These are phyloP conservation scores for Penicillium sp. DNA, from an alignment of 2,329 filamentous ascomycete species.

Conservation along the genomic window DNA sequence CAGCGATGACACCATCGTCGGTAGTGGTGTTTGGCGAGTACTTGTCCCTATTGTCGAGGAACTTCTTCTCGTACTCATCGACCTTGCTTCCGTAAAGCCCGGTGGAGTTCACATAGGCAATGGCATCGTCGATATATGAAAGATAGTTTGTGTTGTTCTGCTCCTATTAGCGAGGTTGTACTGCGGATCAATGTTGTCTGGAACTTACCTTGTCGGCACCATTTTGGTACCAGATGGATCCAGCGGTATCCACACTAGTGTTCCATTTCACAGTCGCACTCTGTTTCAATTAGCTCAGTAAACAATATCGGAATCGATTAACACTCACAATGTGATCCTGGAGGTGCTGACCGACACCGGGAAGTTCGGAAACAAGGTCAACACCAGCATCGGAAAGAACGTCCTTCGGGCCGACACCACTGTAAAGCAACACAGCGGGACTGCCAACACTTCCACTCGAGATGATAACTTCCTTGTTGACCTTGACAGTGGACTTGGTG, in stretches of 20 bases:
- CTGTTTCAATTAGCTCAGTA: conserved; percentile 18
- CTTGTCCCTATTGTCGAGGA: conserved; percentile 17
- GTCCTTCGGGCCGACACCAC: conserved; percentile 58
- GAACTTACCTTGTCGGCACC: conserved; percentile 27
- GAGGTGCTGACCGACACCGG: conserved; percentile 54
- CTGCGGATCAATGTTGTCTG: not conserved
- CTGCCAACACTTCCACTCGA: conserved; percentile 58
- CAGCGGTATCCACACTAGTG: conserved; percentile 31
- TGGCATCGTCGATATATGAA: conserved; percentile 30
- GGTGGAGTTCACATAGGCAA: conserved; percentile 31
- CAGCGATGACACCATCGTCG: conserved; percentile 25
- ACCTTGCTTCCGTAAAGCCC: conserved; percentile 21
- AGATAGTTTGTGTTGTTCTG: conserved; percentile 28
- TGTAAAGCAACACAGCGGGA: conserved; percentile 61
- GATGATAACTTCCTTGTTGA: conserved; percentile 32
- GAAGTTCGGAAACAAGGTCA: conserved; percentile 47
- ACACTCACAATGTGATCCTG: conserved; percentile 49
- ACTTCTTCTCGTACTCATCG: conserved; percentile 13
- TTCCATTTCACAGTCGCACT: conserved; percentile 34
- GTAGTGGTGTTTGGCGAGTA: conserved; percentile 27
- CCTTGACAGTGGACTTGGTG: conserved; percentile 26
- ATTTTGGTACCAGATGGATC: conserved; percentile 30
- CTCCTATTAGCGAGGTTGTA: conserved; percentile 6
- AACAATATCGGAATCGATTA: not conserved
- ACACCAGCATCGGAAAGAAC: conserved; percentile 49